Evolutionary conservation across 306 rosid genomes (phyloP).

Genomic region (Mimosa bimucronata): DNA sequence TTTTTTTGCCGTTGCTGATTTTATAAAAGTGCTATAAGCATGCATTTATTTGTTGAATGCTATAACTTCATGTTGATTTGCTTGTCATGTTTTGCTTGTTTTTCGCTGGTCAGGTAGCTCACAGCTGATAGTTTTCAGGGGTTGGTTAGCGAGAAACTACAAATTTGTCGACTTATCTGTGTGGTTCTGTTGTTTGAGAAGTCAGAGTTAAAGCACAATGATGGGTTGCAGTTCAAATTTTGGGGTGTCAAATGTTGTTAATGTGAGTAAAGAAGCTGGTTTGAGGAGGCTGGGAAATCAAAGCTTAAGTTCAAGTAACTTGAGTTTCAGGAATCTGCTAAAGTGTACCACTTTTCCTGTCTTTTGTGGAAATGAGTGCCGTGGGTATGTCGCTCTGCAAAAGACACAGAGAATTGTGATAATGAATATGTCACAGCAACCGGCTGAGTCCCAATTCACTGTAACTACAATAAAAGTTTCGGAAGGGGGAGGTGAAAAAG

Average conservation of each 20-base stretch:
- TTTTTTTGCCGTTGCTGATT: not conserved
- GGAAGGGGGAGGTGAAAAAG: conserved; percentile 43
- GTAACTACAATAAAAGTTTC: conserved; percentile 42
- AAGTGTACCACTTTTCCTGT: conserved; percentile 50
- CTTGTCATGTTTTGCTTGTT: conserved; percentile 2
- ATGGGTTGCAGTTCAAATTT: conserved; percentile 56
- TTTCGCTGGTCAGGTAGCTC: not conserved
- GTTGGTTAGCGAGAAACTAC: conserved; percentile 27
- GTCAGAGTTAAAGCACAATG: conserved; percentile 44
- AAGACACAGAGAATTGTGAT: conserved; percentile 44
- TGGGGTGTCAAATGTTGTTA: conserved; percentile 45
- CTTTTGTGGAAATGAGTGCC: conserved; percentile 38
- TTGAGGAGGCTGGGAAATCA: conserved; percentile 50
- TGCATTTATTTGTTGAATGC: not conserved
- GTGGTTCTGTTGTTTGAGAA: conserved; percentile 30
- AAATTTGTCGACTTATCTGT: conserved; percentile 49
- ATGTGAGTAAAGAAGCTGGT: conserved; percentile 46
- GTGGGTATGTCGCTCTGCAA: conserved; percentile 35
- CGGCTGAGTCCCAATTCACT: conserved; percentile 46
- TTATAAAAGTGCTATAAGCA: not conserved
- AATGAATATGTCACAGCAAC: conserved; percentile 50
- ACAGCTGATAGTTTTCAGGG: conserved; percentile 15
- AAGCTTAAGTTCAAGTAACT: conserved; percentile 34
- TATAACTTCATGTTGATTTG: conserved; percentile 26
- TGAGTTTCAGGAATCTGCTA: conserved; percentile 51